These are phyloP conservation scores for Hericium coralloides DNA, from an alignment of 768 basidiomycete species.

Conservation along the genomic window DNA sequence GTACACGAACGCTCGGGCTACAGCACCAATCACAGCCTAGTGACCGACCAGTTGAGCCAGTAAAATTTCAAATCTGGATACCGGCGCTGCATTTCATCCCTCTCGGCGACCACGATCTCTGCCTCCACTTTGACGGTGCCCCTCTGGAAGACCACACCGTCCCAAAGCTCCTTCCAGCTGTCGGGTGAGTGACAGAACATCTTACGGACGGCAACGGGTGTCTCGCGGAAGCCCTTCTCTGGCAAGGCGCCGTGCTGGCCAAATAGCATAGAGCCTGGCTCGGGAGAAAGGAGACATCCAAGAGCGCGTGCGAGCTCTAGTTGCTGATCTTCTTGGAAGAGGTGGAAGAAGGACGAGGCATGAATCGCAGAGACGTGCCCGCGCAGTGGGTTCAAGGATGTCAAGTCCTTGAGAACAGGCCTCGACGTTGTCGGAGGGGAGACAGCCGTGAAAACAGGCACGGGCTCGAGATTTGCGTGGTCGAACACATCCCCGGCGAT, in stretches of 20 bases:
- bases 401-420: conserved; percentile 24
- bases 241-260: conserved; percentile 29
- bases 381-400: conserved; percentile 35
- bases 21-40: too few species aligned
- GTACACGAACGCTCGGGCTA: too few species aligned
- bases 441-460: conserved; percentile 17
- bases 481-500: conserved; percentile 48
- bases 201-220: background rate
- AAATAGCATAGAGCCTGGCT: conserved; percentile 37
- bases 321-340: conserved; percentile 36
- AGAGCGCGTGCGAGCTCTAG: conserved; percentile 31
- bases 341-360: conserved; percentile 39
- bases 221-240: conserved; percentile 21
- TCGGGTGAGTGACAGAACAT: conserved; percentile 28
- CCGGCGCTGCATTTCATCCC: too few species aligned
- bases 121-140: conserved; percentile 25
- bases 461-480: conserved; percentile 28
- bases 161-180: conserved; percentile 29
- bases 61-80: too few species aligned
- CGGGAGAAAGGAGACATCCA: conserved; percentile 32
- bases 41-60: too few species aligned
- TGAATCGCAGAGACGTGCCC: conserved; percentile 42
- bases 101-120: background rate
- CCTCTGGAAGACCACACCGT: conserved; percentile 27
- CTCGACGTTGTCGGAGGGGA: conserved; percentile 12